phyloP scores from a whole-genome alignment of 768 basidiomycete genomes.

The Phanerochaete carnosa region DNA sequence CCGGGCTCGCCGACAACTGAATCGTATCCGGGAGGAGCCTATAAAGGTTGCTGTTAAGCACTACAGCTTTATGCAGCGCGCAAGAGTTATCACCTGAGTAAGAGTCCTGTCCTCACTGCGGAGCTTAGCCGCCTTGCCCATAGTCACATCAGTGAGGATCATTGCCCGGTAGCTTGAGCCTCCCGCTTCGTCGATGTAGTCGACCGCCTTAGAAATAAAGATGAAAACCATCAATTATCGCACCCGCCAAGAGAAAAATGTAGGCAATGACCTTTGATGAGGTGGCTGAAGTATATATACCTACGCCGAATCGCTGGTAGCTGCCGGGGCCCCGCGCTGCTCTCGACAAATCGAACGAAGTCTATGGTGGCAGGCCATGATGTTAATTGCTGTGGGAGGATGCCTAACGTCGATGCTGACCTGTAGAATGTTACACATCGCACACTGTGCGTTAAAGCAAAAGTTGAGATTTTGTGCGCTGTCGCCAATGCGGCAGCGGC shows the following conservation, averaged over 20 bases:
- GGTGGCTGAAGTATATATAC: conserved; percentile 14
- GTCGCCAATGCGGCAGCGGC: conserved; percentile 24
- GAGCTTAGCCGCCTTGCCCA: too few relatives aligned
- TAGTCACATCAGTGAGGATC: too few relatives aligned
- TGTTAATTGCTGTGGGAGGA: conserved; percentile 1
- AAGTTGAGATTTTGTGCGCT: conserved; percentile 6
- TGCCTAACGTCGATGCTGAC: conserved; percentile 4
- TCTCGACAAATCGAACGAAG: conserved; percentile 1
- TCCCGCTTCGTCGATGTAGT: too few relatives aligned
- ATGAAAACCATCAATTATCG: too few relatives aligned
- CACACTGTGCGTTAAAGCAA: conserved; percentile 15
- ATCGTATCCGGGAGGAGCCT: conserved; percentile 24
- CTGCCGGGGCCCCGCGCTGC: background rate
- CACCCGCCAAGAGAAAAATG: conserved; percentile 1
- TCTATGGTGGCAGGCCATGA: conserved; percentile 13
- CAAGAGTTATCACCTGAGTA: too few relatives aligned
- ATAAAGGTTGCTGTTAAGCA: background rate
- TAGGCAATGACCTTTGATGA: conserved; percentile 15
- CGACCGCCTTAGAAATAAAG: too few relatives aligned
- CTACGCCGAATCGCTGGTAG: conserved; percentile 11
- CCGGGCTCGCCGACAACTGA: conserved; percentile 25
- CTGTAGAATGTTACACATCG: conserved; percentile 22
- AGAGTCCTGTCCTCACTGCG: too few relatives aligned
- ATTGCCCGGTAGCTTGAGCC: too few relatives aligned
- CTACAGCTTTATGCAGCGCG: too few relatives aligned